Base-by-base conservation (phyloP, 768 basidiomycete genomes). In the Rickenella mellea region DNA sequence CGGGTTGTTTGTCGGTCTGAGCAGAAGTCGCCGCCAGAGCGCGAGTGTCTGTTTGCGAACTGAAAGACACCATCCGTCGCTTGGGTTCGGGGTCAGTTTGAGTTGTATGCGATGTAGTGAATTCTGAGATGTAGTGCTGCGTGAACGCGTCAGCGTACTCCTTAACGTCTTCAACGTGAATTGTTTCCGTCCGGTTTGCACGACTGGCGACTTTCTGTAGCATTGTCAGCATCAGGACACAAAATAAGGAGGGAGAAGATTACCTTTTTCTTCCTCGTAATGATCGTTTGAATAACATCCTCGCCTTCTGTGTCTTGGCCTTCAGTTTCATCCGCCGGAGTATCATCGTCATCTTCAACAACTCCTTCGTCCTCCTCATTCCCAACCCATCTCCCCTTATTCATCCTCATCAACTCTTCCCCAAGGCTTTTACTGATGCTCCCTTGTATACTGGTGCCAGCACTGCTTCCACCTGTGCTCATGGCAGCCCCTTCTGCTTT, bases 271-370 rank as follows among this genome's bases (percentile, higher is more conserved):
- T 78, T 83, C 45, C 86, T 68, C 1, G 88, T 91, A 51, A 93
- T 90, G 49, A 93, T 91, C 3, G 89, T 91, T 60, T 92, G 82
- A 45, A 85, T 76, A 29, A 84, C 76, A 53, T 85, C 83, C 51
- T 83, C 83, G 15, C 70, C 78, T 41, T 82, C 83, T 2, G 76
- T 75, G 30, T 69, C 70, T 14, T 64, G 60, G 15, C 33, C 33
- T 3, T 36, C 33, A 8, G 19, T 22, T 19, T 36, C 33, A 36
- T 19, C 33, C 19, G 33, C 33, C 19, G 33, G 19, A 3, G 33
- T 6, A 36, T 73, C 70, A 9, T 67, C 71, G 27, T 58, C 55
- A 19, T 64, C 68, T 35, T 64, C 62, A 25, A 56, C 58, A 4
- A 51, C 52, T 50, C 58, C 50, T 31, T 65, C 49, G 31, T 56